Evolutionary conservation across 352 stramenopile species (phyloP).

Genomic region (Peronospora destructor): DNA sequence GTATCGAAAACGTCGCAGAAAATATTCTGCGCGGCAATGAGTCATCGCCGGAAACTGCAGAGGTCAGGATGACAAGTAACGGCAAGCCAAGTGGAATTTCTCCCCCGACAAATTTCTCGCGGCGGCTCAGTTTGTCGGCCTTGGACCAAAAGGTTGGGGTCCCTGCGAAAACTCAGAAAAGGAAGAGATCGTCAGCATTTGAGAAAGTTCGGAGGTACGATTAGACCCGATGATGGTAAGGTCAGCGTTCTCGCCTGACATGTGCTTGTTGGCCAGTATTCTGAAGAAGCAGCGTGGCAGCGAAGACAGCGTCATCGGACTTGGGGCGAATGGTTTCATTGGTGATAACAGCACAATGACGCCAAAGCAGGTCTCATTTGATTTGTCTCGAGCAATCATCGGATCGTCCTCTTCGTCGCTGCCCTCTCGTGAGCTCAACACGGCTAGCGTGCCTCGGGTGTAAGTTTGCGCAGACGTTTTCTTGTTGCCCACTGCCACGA

Average conservation of each 20-base stretch:
- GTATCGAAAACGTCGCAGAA: slow-evolving; percentile 70
- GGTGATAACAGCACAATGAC: slow-evolving; percentile 4
- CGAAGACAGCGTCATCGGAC: slow-evolving; percentile 2
- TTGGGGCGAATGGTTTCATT: not conserved
- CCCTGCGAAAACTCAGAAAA: slow-evolving; percentile 12
- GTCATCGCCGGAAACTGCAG: slow-evolving; percentile 29
- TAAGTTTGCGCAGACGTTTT: slow-evolving; percentile 19
- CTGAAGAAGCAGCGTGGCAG: slow-evolving; percentile 55
- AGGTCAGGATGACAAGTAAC: slow-evolving; percentile 22
- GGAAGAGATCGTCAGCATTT: slow-evolving; percentile 23
- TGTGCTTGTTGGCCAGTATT: slow-evolving; percentile 35
- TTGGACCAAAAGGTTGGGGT: slow-evolving; percentile 14
- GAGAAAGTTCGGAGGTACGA: slow-evolving; percentile 47
- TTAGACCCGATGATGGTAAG: not conserved
- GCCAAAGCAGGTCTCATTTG: slow-evolving; percentile 71
- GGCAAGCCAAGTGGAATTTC: slow-evolving; percentile 33
- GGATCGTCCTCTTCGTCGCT: slow-evolving; percentile 8
- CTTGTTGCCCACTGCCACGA: not conserved
- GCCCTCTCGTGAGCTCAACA: slow-evolving; percentile 26
- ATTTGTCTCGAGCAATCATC: slow-evolving; percentile 24
- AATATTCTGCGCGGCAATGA: slow-evolving; percentile 58
- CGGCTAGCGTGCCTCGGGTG: slow-evolving; percentile 31
- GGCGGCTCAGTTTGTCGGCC: slow-evolving; percentile 27
- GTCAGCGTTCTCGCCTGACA: not conserved
- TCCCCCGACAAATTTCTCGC: slow-evolving; percentile 29